Evolutionary conservation across 192 early-diverging fungal genomes (phyloP).

Genomic region (Coemansia furcata): DNA sequence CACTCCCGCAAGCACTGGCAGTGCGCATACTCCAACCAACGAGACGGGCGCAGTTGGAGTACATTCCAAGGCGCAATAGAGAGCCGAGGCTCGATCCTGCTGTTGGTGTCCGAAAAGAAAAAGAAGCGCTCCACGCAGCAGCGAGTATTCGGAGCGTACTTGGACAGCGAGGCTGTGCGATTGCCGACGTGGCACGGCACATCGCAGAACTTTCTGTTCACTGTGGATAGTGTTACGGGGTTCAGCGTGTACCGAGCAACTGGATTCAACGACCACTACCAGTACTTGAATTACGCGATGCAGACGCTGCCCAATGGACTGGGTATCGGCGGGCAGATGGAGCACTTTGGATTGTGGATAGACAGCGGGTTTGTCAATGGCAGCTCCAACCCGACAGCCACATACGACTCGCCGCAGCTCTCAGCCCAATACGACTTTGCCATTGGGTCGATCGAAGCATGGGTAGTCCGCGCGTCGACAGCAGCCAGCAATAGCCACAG

Average conservation of each 20-base stretch:
- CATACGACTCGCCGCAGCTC: slow-evolving; percentile 60
- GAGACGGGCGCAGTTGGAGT: slow-evolving; percentile 48
- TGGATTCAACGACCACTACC: slow-evolving; percentile 65
- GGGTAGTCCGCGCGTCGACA: slow-evolving; percentile 61
- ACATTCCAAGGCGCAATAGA: slow-evolving; percentile 35
- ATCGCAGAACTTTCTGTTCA: slow-evolving; percentile 61
- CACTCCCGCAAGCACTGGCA: slow-evolving; percentile 24
- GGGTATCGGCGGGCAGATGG: slow-evolving; percentile 73
- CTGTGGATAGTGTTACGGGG: slow-evolving; percentile 18
- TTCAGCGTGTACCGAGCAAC: slow-evolving; percentile 25
- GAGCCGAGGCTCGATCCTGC: slow-evolving; percentile 27
- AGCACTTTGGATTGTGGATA: slow-evolving; percentile 72
- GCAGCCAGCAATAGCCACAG: slow-evolving; percentile 25
- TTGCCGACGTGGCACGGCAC: slow-evolving; percentile 63
- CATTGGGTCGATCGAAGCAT: slow-evolving; percentile 70
- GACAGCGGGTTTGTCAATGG: slow-evolving; percentile 60
- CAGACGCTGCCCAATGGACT: slow-evolving; percentile 73
- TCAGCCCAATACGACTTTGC: slow-evolving; percentile 56
- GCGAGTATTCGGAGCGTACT: slow-evolving; percentile 70
- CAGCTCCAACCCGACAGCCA: slow-evolving; percentile 64
- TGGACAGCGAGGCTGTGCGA: slow-evolving; percentile 58
- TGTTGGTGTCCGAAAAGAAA: slow-evolving; percentile 32
- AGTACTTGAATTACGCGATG: slow-evolving; percentile 71
- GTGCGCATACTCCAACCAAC: slow-evolving; percentile 33
- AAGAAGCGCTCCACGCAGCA: slow-evolving; percentile 34